Conservation (phyloP, 2,329 filamentous ascomycete genomes). For the Epichloe sp. region DNA sequence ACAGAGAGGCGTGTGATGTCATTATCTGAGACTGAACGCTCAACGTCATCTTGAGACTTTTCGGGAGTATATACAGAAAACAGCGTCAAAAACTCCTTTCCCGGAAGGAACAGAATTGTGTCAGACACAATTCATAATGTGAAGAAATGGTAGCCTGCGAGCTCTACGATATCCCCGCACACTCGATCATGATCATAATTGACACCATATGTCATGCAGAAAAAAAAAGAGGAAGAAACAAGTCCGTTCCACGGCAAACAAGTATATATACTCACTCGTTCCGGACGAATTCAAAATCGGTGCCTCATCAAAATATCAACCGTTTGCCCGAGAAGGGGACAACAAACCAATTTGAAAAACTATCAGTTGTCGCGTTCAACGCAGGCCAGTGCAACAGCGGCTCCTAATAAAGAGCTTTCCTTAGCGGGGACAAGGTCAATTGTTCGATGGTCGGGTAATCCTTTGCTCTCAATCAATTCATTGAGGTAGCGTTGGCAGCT, state of each 20-base stretch:
- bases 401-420: constrained; percentile 64
- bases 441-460: constrained; percentile 23
- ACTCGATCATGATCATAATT: constrained; percentile 3
- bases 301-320: background rate
- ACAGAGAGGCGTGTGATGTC: no score
- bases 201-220: background rate
- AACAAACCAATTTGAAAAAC: background rate
- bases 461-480: constrained; percentile 32
- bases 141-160: constrained; percentile 9
- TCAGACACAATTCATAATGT: background rate
- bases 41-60: background rate
- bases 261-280: background rate
- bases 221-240: background rate
- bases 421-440: constrained; percentile 55
- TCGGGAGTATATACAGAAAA: constrained; percentile 3
- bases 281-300: background rate
- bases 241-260: background rate
- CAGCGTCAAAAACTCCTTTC: background rate
- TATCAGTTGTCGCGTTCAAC: constrained; percentile 11
- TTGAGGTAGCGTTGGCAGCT: constrained; percentile 52
- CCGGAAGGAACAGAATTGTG: background rate
- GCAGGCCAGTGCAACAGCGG: constrained; percentile 54
- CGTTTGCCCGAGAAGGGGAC: background rate
- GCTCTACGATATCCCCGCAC: constrained; percentile 9
- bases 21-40: background rate